A percentile compares a stretch with the other conserved stretches of the same genome.
Conservation (phyloP, 805 yeast species). For the Brettanomyces naardenensis region DNA sequence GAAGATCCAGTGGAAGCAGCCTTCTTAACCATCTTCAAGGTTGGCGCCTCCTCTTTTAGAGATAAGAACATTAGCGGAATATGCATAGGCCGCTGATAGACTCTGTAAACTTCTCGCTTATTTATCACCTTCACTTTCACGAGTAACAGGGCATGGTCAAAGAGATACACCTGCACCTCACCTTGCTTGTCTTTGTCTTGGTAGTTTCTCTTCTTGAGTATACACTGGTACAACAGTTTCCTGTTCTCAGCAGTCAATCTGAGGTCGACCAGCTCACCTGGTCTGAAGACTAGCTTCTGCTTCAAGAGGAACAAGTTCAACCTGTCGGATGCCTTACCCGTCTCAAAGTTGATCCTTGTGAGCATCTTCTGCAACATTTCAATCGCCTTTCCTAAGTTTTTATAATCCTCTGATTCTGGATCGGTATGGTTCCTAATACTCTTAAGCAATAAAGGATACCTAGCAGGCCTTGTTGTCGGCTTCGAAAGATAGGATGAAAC, state of each 20-base stretch:
- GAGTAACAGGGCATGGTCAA: constrained; percentile 82
- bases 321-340: constrained; percentile 91
- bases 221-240: constrained; percentile 70
- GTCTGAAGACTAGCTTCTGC: constrained; percentile 73
- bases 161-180: constrained; percentile 75
- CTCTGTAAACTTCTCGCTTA: constrained; percentile 86
- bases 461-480: constrained; percentile 92
- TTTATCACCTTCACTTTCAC: constrained; percentile 81
- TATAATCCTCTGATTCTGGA: constrained; percentile 66
- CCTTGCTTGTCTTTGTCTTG: constrained; percentile 68
- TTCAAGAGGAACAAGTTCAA: constrained; percentile 81
- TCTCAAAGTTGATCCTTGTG: constrained; percentile 72
- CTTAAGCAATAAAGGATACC: constrained; percentile 78
- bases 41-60: constrained; percentile 72
- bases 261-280: constrained; percentile 80
- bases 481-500: constrained; percentile 88
- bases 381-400: constrained; percentile 62
- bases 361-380: constrained; percentile 69
- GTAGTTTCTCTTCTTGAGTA: constrained; percentile 56
- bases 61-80: constrained; percentile 67
- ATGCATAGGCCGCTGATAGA: constrained; percentile 83
- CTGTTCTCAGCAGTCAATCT: constrained; percentile 78
- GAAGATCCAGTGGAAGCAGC: constrained; percentile 29
- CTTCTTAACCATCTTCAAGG: constrained; percentile 37
- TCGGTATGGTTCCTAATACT: constrained; percentile 79